phyloP scores from a whole-genome alignment of 1,284 basidiomycete genomes.

The Crucibulum cyathiforme region DNA sequence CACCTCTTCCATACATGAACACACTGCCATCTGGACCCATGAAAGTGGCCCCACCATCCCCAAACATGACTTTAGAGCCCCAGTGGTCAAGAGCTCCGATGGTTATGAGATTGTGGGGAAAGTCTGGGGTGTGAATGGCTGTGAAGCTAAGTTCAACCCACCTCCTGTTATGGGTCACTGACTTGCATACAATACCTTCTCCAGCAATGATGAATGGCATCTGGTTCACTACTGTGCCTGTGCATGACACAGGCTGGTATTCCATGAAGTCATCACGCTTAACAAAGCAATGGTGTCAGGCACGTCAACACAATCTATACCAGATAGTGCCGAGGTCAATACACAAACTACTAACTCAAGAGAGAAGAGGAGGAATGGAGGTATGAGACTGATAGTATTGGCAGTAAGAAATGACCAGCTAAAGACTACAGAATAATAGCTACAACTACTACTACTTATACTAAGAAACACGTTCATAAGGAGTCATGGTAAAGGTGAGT shows the following conservation, averaged over 20 bases:
- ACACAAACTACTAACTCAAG: too few species aligned
- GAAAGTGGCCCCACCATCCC: slow-evolving; percentile 1
- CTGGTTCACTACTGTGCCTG: background rate
- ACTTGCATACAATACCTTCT: background rate
- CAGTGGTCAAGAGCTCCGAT: slow-evolving; percentile 9
- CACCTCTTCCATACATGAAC: slow-evolving; percentile 1
- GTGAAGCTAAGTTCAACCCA: background rate
- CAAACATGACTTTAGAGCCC: slow-evolving; percentile 9
- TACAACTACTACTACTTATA: too few species aligned
- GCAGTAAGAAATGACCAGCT: too few species aligned
- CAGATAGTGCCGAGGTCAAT: too few species aligned
- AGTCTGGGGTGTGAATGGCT: slow-evolving; percentile 16
- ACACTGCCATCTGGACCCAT: background rate
- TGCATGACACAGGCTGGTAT: background rate
- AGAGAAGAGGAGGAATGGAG: too few species aligned
- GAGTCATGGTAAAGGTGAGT: too few species aligned
- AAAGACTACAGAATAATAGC: too few species aligned
- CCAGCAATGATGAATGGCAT: background rate
- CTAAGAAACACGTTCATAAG: too few species aligned
- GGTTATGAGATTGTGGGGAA: slow-evolving; percentile 23
- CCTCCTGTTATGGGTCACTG: background rate
- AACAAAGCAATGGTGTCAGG: background rate
- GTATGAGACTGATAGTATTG: too few species aligned
- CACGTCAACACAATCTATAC: too few species aligned
- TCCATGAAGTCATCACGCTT: background rate